Evolutionary conservation across 768 basidiomycete genomes (phyloP), one percentile per base, ranked within the genome.

Genomic region (Stropharia rugosoannulata): DNA sequence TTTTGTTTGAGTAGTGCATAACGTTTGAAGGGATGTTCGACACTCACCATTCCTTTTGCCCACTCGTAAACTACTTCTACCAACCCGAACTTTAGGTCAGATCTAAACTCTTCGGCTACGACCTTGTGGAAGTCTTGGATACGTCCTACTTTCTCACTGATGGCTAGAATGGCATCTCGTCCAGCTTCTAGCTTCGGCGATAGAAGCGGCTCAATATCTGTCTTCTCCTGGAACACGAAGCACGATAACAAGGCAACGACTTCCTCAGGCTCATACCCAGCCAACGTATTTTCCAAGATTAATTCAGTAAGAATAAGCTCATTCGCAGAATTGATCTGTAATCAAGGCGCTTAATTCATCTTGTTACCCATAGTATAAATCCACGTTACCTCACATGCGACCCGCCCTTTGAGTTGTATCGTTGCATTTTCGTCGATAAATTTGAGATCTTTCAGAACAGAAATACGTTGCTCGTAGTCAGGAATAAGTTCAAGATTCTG

Each of bases 211-310:
- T 95, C 93, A 7, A 86, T 78, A 7, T 97, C 94, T 12, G 95
- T 94, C 75, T 97, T 98, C 69, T 99, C 97, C 69, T 98, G 97
- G 71, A 99, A 99, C 40, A 99, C 89, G 67, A 99, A 98, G 66
- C 91, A 91, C 3, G 96, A 98, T 5, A 99, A 80, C 25, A 99
- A 80, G 2, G 97, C 95, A 39, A 96, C 97, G 49, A 96, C 93
- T 73, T 98, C 97, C 69, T 94, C 93, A 0, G 97, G 93, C 44
- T 94, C 94, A 68, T 92, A 98, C 12, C 77, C 75, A 5, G 93
- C 93, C 27, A 98, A 77, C 0, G 91, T 90, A 66, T 99, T 99
- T 66, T 99, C 97, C 49, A 98, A 80, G 53, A 99, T 96, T 49
- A 99, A 83, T 66, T 99, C 97, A 0, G 97, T 99, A 45, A 98